phyloP scores from a whole-genome alignment of 345 rosid genomes.

The Salix udensis region DNA sequence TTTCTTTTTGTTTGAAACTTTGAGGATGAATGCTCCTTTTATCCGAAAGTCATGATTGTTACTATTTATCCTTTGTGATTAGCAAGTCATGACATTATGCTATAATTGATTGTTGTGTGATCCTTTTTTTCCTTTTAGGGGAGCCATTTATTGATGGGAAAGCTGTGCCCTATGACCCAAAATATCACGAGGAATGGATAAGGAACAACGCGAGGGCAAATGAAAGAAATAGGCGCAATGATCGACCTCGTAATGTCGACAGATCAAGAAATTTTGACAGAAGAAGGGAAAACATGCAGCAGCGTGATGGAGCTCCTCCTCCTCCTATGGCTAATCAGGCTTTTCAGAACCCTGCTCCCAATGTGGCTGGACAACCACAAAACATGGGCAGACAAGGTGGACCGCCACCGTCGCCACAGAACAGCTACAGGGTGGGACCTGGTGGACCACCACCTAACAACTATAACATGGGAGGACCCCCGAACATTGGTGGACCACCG shows the following conservation, averaged over 20 bases:
- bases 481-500: conserved; percentile 13
- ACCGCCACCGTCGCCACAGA: conserved; percentile 6
- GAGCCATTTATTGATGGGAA: conserved; percentile 92
- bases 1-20: neutral
- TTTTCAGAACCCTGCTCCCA: conserved; percentile 29
- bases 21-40: neutral
- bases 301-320: neutral
- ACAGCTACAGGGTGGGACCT: conserved; percentile 25
- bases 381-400: conserved; percentile 21
- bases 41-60: neutral
- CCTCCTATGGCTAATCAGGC: conserved; percentile 35
- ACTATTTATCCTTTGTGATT: neutral
- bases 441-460: conserved; percentile 11
- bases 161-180: conserved; percentile 95
- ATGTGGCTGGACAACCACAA: conserved; percentile 23
- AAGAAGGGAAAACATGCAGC: conserved; percentile 75
- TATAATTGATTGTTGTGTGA: neutral
- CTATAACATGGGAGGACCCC: conserved; percentile 7
- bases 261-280: conserved; percentile 85
- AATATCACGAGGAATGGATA: conserved; percentile 96
- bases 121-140: conserved; percentile 36
- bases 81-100: too few relatives aligned
- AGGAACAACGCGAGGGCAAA: conserved; percentile 86
- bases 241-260: conserved; percentile 68
- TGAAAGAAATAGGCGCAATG: conserved; percentile 84